Evolutionary conservation across 768 basidiomycete species (phyloP).

Genomic region (Psilocybe tampanensis): DNA sequence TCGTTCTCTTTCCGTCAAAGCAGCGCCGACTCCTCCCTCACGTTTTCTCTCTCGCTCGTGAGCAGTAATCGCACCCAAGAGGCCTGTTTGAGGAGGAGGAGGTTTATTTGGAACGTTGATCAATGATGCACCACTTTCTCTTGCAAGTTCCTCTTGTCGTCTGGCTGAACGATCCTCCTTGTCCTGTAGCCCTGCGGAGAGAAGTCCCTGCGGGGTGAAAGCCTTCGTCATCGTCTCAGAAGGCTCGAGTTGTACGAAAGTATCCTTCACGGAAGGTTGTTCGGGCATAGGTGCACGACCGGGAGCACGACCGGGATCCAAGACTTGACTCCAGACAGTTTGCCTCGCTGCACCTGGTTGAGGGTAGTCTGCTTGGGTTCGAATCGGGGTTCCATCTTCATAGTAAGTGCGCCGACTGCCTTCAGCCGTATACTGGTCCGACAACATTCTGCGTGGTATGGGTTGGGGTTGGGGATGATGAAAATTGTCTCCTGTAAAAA

Average conservation of each 20-base stretch:
- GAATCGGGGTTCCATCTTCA: constrained; percentile 55
- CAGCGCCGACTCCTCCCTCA: constrained; percentile 93
- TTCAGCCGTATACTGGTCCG: constrained; percentile 55
- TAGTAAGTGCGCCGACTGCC: constrained; percentile 53
- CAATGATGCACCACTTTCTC: constrained; percentile 88
- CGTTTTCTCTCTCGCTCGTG: constrained; percentile 94
- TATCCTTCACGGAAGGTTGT: constrained; percentile 47
- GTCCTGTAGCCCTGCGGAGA: constrained; percentile 94
- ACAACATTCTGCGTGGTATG: constrained; percentile 46
- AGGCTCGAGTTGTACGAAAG: constrained; percentile 74
- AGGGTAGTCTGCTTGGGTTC: constrained; percentile 58
- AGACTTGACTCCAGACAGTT: constrained; percentile 86
- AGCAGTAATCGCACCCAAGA: constrained; percentile 94
- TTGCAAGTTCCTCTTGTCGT: constrained; percentile 89
- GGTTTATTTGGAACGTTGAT: constrained; percentile 97
- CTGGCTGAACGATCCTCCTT: constrained; percentile 96
- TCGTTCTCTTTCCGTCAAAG: constrained; percentile 92
- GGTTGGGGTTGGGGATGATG: constrained; percentile 40
- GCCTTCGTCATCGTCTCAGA: constrained; percentile 86
- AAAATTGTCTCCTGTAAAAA: constrained; percentile 44
- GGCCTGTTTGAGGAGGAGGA: constrained; percentile 91
- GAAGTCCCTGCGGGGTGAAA: constrained; percentile 91
- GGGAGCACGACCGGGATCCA: constrained; percentile 65
- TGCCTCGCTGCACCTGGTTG: constrained; percentile 61
- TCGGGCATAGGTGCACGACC: constrained; percentile 41